Base-by-base conservation (phyloP, 129 eudicot genomes). In the Ambrosia artemisiifolia region DNA sequence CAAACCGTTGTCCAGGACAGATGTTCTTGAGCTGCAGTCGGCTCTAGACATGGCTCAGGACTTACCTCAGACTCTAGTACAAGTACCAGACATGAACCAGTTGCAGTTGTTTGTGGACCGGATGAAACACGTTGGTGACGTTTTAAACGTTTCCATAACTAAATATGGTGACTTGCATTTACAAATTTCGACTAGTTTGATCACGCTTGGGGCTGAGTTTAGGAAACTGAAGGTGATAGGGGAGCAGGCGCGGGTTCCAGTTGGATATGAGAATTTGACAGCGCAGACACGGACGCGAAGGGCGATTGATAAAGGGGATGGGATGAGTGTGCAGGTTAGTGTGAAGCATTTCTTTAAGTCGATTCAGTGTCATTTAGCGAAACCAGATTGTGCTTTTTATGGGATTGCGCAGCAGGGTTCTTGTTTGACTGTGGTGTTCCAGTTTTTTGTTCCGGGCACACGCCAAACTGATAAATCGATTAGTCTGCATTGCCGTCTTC, bases 51-150 rank as follows among this genome's bases (percentile, higher is more conserved):
- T 65, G 62, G 88, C 97, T 9, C 97, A 90, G 60, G 93, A 85
- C 46, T 73, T 94, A 68, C 99, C 97, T 0, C 83, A 67, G 12
- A 86, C 91, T 3, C 75, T 94, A 11, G 96, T 94, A 10, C 87
- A 80, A 28, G 97, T 91, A 17, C 88, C 90, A 0, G 99, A 94
- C 34, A 63, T 94, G 85, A 83, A 72, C 63, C 83, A 81, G 63
- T 32, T 94, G 48, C 92, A 85, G 68, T 81, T 56, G 56, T 86
- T 88, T 59, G 97, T 90, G 24, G 97, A 94, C 50, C 79, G 91
- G n/a, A 94, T 94, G 97, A 94, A 90, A 82, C 88, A 94, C 12
- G 85, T 94, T 17, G 99, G 99, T 32, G 96, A 94, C 69, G 85
- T 86, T 59, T 50, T 94, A 14, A 83, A 76, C 7, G 93, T 94